Conservation (phyloP, 768 basidiomycete genomes). For the Panellus pusillus region DNA sequence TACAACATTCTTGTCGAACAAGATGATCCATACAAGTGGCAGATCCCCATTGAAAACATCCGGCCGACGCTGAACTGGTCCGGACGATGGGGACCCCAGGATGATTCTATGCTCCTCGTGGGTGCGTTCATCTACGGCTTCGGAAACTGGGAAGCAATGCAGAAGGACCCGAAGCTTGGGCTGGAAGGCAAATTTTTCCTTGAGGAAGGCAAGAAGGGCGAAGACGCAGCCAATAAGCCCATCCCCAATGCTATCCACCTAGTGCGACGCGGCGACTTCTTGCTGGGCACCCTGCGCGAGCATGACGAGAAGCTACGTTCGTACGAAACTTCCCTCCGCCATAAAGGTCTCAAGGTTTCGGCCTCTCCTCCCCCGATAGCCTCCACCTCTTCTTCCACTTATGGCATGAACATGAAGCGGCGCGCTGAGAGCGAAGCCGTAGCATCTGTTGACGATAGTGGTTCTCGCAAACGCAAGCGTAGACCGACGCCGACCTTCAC, state of each 20-base stretch:
- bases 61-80: constrained; percentile 96
- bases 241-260: constrained; percentile 98
- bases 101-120: constrained; percentile 93
- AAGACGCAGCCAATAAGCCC: constrained; percentile 79
- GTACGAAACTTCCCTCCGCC: constrained; percentile 78
- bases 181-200: constrained; percentile 95
- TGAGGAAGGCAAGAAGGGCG: constrained; percentile 94
- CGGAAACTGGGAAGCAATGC: constrained; percentile 95
- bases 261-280: constrained; percentile 94
- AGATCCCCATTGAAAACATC: constrained; percentile 88
- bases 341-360: constrained; percentile 69
- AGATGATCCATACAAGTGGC: constrained; percentile 80
- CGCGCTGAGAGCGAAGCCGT: constrained; percentile 86
- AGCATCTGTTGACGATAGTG: constrained; percentile 73
- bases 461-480: constrained; percentile 77
- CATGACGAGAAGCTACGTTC: constrained; percentile 90
- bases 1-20: constrained; percentile 74
- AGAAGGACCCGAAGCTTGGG: constrained; percentile 80
- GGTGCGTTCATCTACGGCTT: constrained; percentile 94
- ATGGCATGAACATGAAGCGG: constrained; percentile 62
- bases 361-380: constrained; percentile 74
- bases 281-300: constrained; percentile 79
- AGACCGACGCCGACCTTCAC: constrained; percentile 97
- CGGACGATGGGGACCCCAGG: constrained; percentile 88
- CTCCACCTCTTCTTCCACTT: constrained; percentile 66